A percentile compares a stretch with the other conserved stretches of the same genome.
Conservation (phyloP, 441 rosid species). For the Pelargonium cotyledonis region DNA sequence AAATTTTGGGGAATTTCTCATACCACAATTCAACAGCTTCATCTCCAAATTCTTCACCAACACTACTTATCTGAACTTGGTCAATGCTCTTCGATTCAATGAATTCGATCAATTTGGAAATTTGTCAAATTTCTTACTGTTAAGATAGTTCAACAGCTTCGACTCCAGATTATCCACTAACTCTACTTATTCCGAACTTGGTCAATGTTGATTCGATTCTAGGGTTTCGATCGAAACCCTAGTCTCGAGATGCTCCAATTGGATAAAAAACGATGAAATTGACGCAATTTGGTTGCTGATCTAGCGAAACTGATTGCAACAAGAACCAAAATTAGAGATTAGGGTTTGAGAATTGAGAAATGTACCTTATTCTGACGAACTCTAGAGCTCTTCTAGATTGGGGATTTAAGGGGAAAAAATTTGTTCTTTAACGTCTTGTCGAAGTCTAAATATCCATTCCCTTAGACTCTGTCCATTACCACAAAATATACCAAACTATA, state of each 20-base stretch:
- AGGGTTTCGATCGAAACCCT: conserved; percentile 6
- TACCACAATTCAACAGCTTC: neutral
- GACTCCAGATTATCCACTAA: neutral
- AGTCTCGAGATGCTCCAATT: neutral
- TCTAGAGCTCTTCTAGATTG: neutral
- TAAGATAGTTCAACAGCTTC: neutral
- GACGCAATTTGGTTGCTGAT: neutral
- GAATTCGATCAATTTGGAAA: neutral
- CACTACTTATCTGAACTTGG: neutral
- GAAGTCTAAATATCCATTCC: too few relatives aligned
- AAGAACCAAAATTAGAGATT: neutral
- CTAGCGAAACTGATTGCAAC: neutral
- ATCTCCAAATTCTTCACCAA: neutral
- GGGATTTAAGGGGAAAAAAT: neutral
- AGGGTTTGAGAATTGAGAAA: neutral
- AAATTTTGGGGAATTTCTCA: neutral
- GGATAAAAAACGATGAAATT: neutral
- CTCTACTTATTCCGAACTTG: neutral
- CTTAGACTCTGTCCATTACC: too few relatives aligned
- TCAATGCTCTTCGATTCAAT: neutral
- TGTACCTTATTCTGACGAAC: neutral
- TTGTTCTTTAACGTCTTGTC: too few relatives aligned
- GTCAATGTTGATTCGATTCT: neutral
- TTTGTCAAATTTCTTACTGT: too few relatives aligned
- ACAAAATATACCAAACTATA: too few relatives aligned